Conservation (phyloP, 2,329 filamentous ascomycete genomes). For the Pestalotiopsis sp. region DNA sequence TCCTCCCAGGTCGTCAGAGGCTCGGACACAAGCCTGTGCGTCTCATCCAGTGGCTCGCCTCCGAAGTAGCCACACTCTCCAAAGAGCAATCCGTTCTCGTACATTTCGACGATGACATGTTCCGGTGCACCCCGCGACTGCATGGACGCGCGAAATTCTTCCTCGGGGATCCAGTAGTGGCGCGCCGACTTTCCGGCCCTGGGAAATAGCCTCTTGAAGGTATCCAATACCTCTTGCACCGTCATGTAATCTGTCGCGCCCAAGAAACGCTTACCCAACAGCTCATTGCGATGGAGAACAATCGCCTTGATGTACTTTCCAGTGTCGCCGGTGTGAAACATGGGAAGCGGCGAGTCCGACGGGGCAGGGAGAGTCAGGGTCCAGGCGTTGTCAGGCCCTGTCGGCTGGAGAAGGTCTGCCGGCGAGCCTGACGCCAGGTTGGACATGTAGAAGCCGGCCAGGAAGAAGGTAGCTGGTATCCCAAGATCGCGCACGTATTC, state of each 20-base stretch:
- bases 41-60: slow-evolving; percentile 42
- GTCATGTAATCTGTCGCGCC: slow-evolving; percentile 46
- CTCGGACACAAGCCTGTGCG: slow-evolving; percentile 38
- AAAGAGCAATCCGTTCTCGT: slow-evolving; percentile 56
- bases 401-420: slow-evolving; percentile 26
- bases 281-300: slow-evolving; percentile 34
- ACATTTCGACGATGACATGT: slow-evolving; percentile 47
- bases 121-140: slow-evolving; percentile 37
- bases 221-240: slow-evolving; percentile 38
- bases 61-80: slow-evolving; percentile 56
- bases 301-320: slow-evolving; percentile 37
- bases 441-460: slow-evolving; percentile 54
- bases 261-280: slow-evolving; percentile 45
- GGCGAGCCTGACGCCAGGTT: slow-evolving; percentile 36
- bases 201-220: slow-evolving; percentile 40
- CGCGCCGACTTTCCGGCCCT: slow-evolving; percentile 40
- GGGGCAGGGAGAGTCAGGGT: slow-evolving; percentile 31
- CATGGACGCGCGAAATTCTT: slow-evolving; percentile 41
- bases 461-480: slow-evolving; percentile 50
- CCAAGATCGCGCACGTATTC: slow-evolving; percentile 27
- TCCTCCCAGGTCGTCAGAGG: slow-evolving; percentile 45
- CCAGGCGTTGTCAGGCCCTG: slow-evolving; percentile 31
- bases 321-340: slow-evolving; percentile 33
- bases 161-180: slow-evolving; percentile 38
- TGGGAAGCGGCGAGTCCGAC: slow-evolving; percentile 29